Evolutionary conservation across 2,329 filamentous ascomycete species (phyloP), one percentile per base, ranked within the genome.

Genomic region (Sarocladium oryzae): DNA sequence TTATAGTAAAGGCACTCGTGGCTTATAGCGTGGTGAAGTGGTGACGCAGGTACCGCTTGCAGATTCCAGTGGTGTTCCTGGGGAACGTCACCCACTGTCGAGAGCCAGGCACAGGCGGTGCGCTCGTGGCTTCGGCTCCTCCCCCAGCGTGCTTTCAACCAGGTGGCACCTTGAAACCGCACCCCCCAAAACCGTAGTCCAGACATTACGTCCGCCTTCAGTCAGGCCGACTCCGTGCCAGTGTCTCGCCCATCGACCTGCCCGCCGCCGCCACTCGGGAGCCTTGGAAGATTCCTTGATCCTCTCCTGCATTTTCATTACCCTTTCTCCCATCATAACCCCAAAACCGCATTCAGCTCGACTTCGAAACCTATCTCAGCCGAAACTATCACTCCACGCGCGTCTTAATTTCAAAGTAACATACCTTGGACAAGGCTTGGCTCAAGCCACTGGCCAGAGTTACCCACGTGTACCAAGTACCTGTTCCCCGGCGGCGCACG

Each of bases 391-490:
- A 13, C 7, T 30, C 28, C 28, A 30, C 28, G 13, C 13, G 28
- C 28, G 13, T 30, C 28, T 30, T 7, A 7, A 7, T 30, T 30
- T 13, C 13, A 30, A 7, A 7, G 28, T 7, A 30, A 13, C 28
- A 7, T 13, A 30, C 7, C 13, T 30, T 30, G 13, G 28, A 30
- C 28, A 30, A 23, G 43, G 28, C 43, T 33, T 48, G 43, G 43
- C 26, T 48, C 28, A 21, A 48, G 43, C 28, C 16, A 9, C 28
- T 23, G 21, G 26, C 43, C 43, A 32, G 26, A 48, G 20, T 48
- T 32, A 48, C 43, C 43, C 43, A 48, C 43, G 26, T 48, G 26
- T 48, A 48, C 43, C 16, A 18, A 43, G 40, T 43, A 43, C 40
- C 40, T 43, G 23, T 28, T 20, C 40, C 23, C 23, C 9, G 40